phyloP scores from a whole-genome alignment of 192 early-diverging fungal species.

The Rhizophagus sp. region DNA sequence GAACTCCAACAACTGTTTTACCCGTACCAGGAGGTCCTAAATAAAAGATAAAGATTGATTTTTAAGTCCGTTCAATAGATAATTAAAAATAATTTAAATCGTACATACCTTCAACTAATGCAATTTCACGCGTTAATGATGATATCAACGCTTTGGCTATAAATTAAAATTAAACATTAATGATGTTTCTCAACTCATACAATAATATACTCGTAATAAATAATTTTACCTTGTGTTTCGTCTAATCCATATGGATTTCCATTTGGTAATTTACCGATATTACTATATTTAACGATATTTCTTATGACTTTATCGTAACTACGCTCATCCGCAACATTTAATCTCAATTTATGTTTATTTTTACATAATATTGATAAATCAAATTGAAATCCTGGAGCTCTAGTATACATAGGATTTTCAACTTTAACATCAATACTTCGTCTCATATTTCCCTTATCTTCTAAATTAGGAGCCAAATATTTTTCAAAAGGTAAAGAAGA shows the following conservation, averaged over 20 bases:
- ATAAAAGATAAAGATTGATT: no score
- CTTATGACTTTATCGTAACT: background rate
- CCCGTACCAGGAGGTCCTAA: conserved; percentile 51
- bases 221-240: no score
- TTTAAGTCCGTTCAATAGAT: no score
- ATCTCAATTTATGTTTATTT: background rate
- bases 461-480: conserved; percentile 32
- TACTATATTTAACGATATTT: background rate
- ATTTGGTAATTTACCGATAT: no score
- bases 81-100: no score
- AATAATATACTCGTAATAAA: no score
- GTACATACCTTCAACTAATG: conserved; percentile 48
- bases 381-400: conserved; percentile 25
- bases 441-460: background rate
- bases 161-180: background rate
- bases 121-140: conserved; percentile 49
- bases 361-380: background rate
- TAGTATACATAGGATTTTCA: background rate
- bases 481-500: conserved; percentile 42
- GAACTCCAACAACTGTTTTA: conserved; percentile 54
- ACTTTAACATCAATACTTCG: background rate
- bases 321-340: background rate
- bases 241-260: background rate
- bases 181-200: no score
- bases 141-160: conserved; percentile 42